Base-by-base conservation (phyloP, 2,329 filamentous ascomycete species). In the Fusarium sp. region DNA sequence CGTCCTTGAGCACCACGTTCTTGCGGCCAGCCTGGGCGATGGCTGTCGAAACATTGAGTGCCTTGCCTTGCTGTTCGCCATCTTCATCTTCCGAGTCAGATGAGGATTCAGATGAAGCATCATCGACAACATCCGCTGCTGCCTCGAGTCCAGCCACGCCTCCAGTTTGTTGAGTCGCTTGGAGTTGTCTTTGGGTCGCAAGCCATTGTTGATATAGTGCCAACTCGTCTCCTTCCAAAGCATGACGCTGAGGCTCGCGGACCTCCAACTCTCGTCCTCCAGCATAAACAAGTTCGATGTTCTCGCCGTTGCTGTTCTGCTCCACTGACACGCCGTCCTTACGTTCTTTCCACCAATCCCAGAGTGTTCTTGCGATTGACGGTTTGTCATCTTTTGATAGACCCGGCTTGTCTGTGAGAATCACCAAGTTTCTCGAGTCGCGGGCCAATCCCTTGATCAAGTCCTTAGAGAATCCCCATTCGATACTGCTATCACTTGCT, bases 391-490 rank as follows among this genome's bases (percentile, higher is more conserved):
- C 65, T 20, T 69, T 74, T 19, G 79, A 77, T 15, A 79, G 75
- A n/a, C 80, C 78, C 2, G 88, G 84, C 66, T 89, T 88, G 73
- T 98, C 94, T 0, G 95, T 97, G 43, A 99, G 80, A 53, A 99
- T 89, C 35, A 99, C 87, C 45, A 98, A 82, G 76, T 97, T 99
- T 41, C 89, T 89, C 2, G 90, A 82, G 68, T 96, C 92, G 60
- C 87, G 85, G 0, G 93, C 93, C 56, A 99, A 84, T 11, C 86
- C 85, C 67, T 87, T 89, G 48, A 99, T 81, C 1, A 94, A 84
- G 53, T 95, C 90, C 73, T 91, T 93, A 0, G 96, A 96, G 75
- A 97, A 97, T 0, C 96, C 96, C 96, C 96, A 99, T 72, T 97
- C 93, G 20, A 98, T 81, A 30, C 92, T 96, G 5, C 89, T 87